Percentiles rank a stretch among this genome's conserved stretches.
These are phyloP conservation scores for Magnolia changhungtana DNA, from an alignment of 164 flowering plant genomes.

Conservation along the genomic window DNA sequence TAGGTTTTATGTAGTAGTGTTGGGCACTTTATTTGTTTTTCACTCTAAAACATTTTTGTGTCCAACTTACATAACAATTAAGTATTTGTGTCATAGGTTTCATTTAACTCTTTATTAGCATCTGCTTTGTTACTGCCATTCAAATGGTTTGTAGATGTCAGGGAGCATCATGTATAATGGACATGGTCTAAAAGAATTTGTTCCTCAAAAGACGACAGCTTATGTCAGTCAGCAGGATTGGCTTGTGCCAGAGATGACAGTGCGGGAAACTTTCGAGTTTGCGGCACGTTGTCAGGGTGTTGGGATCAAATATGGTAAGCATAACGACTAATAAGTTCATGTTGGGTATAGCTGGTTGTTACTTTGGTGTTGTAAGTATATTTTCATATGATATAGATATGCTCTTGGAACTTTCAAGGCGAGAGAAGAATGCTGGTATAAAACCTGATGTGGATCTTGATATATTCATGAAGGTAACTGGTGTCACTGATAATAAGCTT, in stretches of 20 bases:
- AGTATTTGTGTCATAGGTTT: too few species aligned
- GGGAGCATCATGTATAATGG: slow-evolving; percentile 86
- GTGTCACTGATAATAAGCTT: not conserved
- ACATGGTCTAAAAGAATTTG: slow-evolving; percentile 64
- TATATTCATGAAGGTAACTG: slow-evolving; percentile 84
- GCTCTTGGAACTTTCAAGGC: slow-evolving; percentile 91
- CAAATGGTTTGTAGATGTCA: slow-evolving; percentile 46
- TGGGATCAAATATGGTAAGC: slow-evolving; percentile 81
- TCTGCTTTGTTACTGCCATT: not conserved
- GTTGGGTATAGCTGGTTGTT: not conserved
- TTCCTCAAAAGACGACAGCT: slow-evolving; percentile 80
- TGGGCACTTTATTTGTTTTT: too few species aligned
- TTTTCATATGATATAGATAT: slow-evolving; percentile 46
- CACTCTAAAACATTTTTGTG: too few species aligned
- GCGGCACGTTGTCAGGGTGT: slow-evolving; percentile 89
- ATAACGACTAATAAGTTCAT: not conserved
- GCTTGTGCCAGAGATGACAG: slow-evolving; percentile 95
- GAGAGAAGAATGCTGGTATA: slow-evolving; percentile 79
- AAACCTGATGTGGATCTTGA: slow-evolving; percentile 98
- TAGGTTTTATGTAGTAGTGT: not conserved
- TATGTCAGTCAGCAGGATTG: slow-evolving; percentile 92
- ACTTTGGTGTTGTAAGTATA: too few species aligned
- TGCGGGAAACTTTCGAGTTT: slow-evolving; percentile 83
- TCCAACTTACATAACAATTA: too few species aligned
- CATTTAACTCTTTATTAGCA: too few species aligned